A percentile compares a stretch with the other conserved stretches of the same genome.
Evolutionary conservation across 1,284 basidiomycete species (phyloP).

Genomic region (Ceratobasidium sp.): DNA sequence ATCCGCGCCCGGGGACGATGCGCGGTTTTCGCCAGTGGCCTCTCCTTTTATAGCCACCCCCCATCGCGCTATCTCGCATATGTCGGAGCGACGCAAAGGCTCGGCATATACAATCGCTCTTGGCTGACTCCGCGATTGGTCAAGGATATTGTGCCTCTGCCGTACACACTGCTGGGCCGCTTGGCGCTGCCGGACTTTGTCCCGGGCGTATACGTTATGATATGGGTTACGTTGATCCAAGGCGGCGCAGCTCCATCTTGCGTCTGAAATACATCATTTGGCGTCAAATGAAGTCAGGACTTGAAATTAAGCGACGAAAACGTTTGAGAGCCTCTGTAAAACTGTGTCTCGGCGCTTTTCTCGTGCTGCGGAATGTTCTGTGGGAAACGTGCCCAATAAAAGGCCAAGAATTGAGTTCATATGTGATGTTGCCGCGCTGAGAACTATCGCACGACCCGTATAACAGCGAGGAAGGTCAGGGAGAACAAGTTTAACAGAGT

Average conservation of each 20-base stretch:
- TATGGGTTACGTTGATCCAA: slow-evolving; percentile 9
- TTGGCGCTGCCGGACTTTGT: slow-evolving; percentile 14
- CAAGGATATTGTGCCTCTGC: neutral
- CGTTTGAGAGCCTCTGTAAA: neutral
- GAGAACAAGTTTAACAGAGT: neutral
- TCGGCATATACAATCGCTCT: slow-evolving; percentile 35
- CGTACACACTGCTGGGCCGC: slow-evolving; percentile 11
- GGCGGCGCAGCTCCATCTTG: neutral
- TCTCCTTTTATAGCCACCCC: slow-evolving; percentile 35
- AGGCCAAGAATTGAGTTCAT: neutral
- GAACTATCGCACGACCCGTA: neutral
- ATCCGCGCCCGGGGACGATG: slow-evolving; percentile 41
- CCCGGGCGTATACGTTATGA: neutral
- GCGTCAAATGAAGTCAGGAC: too few species aligned
- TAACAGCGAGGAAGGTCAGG: neutral
- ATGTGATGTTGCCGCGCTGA: neutral
- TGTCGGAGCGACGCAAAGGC: slow-evolving; percentile 24
- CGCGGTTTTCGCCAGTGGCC: slow-evolving; percentile 45
- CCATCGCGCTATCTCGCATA: slow-evolving; percentile 2
- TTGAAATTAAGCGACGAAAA: neutral
- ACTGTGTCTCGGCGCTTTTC: slow-evolving; percentile 15
- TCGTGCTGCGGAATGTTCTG: slow-evolving; percentile 8
- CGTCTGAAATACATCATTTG: neutral
- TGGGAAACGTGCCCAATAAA: slow-evolving; percentile 6
- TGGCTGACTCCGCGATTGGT: slow-evolving; percentile 24